A percentile compares a stretch with the other conserved stretches of the same genome.
These are phyloP conservation scores for Sequoia sempervirens DNA, from an alignment of 75 land plant genomes.

Conservation along the genomic window DNA sequence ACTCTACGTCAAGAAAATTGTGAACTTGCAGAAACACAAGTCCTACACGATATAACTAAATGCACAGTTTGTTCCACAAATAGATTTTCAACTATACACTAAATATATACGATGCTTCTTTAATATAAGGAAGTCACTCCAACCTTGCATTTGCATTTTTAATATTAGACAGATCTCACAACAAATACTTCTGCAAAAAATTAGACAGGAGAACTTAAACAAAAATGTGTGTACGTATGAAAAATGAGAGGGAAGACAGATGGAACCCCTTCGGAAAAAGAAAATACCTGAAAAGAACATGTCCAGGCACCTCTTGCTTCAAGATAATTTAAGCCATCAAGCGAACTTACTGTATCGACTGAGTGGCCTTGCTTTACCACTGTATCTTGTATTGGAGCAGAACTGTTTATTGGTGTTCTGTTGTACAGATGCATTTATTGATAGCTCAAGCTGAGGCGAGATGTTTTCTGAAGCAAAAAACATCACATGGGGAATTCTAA, in stretches of 20 bases:
- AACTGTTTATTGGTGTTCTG: background rate
- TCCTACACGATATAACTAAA: too few species aligned
- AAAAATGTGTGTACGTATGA: background rate
- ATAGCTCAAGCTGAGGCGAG: slow-evolving; percentile 65
- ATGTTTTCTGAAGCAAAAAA: slow-evolving; percentile 83
- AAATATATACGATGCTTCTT: too few species aligned
- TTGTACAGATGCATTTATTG: background rate
- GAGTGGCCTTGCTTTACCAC: background rate
- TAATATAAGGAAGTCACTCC: too few species aligned
- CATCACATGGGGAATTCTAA: slow-evolving; percentile 68
- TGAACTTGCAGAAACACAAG: too few species aligned
- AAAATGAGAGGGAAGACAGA: background rate
- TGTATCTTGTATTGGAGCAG: background rate
- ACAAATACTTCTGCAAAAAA: too few species aligned
- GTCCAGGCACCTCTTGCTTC: background rate
- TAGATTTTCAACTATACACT: too few species aligned
- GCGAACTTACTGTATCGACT: background rate
- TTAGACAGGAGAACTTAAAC: too few species aligned
- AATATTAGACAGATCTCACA: too few species aligned
- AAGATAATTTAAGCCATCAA: background rate
- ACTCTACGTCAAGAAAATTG: too few species aligned
- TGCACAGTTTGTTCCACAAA: too few species aligned
- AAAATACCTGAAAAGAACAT: background rate
- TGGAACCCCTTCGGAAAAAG: background rate
- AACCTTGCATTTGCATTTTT: too few species aligned